Percentiles rank a stretch among this genome's conserved stretches.
Conservation (phyloP, 306 rosid genomes). For the Dryas octopetala region DNA sequence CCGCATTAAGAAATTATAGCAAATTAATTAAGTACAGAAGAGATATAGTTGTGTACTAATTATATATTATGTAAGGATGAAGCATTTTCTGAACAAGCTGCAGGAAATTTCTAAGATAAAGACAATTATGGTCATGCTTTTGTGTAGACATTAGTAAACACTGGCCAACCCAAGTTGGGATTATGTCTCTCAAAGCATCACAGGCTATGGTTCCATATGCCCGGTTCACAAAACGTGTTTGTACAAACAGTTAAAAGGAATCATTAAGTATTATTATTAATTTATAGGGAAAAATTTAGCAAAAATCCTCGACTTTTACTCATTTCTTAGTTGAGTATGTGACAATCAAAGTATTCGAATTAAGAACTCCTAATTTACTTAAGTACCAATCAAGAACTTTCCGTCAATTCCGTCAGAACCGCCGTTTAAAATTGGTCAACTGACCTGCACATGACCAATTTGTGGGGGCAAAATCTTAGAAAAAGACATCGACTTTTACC, state of each 20-base stretch:
- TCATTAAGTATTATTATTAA: background rate
- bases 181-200: conserved; percentile 15
- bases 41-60: background rate
- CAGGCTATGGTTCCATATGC: background rate
- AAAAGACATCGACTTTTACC: no score
- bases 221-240: conserved; percentile 16
- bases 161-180: conserved; percentile 1
- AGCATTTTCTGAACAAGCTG: background rate
- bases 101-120: conserved; percentile 1
- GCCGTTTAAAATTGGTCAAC: no score
- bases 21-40: background rate
- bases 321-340: no score
- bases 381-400: no score
- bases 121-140: conserved; percentile 23
- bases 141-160: conserved; percentile 8
- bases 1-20: conserved; percentile 28
- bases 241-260: conserved; percentile 38
- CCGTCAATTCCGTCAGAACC: no score
- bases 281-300: no score
- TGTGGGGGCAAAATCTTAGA: no score
- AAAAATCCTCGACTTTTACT: no score
- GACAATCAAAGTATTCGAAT: background rate
- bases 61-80: background rate
- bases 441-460: no score
- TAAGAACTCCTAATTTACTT: background rate